A percentile compares a stretch with the other conserved stretches of the same genome.
Evolutionary conservation across 1,284 basidiomycete genomes (phyloP).

Genomic region (Xerocomus minutiporus): DNA sequence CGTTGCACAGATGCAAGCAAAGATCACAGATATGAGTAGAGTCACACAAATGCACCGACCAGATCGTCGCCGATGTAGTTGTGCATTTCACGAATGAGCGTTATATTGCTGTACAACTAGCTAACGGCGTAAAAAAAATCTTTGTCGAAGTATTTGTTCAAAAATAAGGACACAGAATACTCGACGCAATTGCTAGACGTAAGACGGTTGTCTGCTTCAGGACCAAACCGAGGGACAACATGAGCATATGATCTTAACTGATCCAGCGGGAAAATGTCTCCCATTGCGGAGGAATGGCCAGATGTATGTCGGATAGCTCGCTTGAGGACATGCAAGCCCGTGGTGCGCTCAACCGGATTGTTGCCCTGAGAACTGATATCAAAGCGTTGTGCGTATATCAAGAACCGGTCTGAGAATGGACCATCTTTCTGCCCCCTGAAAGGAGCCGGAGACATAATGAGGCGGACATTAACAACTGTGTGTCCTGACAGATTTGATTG

Average conservation of each 20-base stretch:
- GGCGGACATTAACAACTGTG: too few relatives aligned
- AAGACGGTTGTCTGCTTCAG: not conserved
- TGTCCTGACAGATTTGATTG: too few relatives aligned
- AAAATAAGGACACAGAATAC: not conserved
- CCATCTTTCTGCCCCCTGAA: too few relatives aligned
- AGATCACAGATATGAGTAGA: too few relatives aligned
- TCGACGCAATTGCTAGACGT: not conserved
- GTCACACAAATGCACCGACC: too few relatives aligned
- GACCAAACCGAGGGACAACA: not conserved
- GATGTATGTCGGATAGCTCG: not conserved
- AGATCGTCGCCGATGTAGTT: too few relatives aligned
- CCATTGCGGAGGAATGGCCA: not conserved
- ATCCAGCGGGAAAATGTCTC: not conserved
- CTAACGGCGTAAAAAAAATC: not conserved
- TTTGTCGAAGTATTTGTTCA: not conserved
- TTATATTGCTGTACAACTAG: too few relatives aligned
- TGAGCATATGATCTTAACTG: not conserved
- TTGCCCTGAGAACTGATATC: not conserved
- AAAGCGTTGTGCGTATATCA: not conserved
- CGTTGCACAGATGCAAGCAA: too few relatives aligned
- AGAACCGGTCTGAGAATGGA: not conserved
- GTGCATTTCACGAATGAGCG: too few relatives aligned
- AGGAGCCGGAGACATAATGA: too few relatives aligned
- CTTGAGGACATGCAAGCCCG: not conserved
- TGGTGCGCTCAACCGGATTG: not conserved